Conservation (phyloP, 441 rosid genomes). For the Corymbia citriodora region DNA sequence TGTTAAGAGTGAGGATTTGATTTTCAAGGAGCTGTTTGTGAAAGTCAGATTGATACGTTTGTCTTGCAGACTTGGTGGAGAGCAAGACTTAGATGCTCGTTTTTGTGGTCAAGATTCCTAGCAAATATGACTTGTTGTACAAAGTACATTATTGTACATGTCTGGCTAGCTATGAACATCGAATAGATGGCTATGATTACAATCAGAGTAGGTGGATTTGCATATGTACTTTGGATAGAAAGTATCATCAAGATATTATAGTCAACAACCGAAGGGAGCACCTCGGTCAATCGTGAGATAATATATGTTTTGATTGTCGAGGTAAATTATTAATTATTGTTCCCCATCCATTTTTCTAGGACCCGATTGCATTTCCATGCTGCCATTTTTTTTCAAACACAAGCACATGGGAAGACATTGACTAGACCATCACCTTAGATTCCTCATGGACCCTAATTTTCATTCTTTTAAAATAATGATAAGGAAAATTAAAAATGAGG, state of each 20-base stretch:
- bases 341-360: not conserved
- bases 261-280: not conserved
- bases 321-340: not conserved
- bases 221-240: not conserved
- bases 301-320: not conserved
- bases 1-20: not conserved
- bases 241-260: not conserved
- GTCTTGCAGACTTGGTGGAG: not conserved
- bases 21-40: no score
- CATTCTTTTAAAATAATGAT: not conserved
- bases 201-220: not conserved
- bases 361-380: not conserved
- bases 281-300: not conserved
- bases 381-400: not conserved
- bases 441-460: not conserved
- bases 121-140: not conserved
- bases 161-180: not conserved
- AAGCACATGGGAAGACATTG: constrained; percentile 18
- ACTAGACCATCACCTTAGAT: not conserved
- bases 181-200: not conserved
- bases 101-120: not conserved
- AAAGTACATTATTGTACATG: not conserved
- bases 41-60: not conserved
- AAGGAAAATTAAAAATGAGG: not conserved
- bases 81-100: not conserved